Evolutionary conservation across 805 yeast species (phyloP).

Genomic region (Nakazawaea anatomiae): DNA sequence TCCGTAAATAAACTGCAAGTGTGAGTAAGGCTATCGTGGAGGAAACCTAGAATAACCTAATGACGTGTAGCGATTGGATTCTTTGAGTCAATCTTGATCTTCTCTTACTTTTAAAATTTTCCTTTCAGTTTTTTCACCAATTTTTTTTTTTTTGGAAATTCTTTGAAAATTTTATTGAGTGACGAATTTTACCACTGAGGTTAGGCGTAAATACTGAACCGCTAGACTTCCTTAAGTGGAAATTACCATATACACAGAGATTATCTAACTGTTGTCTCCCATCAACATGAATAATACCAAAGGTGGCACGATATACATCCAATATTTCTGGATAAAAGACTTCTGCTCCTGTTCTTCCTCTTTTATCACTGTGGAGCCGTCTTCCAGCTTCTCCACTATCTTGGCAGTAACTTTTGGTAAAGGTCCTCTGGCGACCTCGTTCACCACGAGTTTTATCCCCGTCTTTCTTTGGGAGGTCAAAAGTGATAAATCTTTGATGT

Average conservation of each 20-base stretch:
- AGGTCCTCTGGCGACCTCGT: background rate
- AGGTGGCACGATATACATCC: slow-evolving; percentile 56
- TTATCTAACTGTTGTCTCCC: background rate
- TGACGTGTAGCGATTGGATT: background rate
- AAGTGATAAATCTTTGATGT: background rate
- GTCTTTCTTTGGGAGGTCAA: background rate
- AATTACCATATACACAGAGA: background rate
- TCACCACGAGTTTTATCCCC: background rate
- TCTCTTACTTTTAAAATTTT: background rate
- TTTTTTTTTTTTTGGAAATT: background rate
- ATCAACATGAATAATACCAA: slow-evolving; percentile 30
- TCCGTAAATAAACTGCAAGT: background rate
- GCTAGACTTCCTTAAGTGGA: background rate
- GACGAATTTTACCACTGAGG: background rate
- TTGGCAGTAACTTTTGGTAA: background rate
- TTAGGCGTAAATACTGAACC: background rate
- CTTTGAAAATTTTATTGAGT: background rate
- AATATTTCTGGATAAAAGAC: slow-evolving; percentile 54
- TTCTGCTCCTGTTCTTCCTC: slow-evolving; percentile 16
- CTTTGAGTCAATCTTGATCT: background rate
- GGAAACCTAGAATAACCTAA: background rate
- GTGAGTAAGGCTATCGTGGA: too few species aligned
- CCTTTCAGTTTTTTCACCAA: background rate
- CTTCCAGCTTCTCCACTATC: background rate
- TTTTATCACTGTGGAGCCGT: background rate